Evolutionary conservation across 1,139 yeast species (phyloP).

Genomic region (Komagataea norvegica): DNA sequence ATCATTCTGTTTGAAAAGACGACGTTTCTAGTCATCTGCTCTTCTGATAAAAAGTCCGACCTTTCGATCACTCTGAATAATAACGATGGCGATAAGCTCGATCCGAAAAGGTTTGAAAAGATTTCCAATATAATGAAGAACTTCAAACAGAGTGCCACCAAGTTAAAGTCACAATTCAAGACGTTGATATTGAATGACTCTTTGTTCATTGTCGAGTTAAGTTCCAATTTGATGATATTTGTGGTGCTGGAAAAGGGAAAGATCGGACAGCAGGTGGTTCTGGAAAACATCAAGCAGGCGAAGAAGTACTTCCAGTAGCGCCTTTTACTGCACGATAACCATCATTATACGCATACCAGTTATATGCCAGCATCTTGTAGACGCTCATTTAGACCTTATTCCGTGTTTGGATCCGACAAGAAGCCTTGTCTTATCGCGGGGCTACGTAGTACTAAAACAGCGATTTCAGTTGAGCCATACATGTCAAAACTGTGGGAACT

Average conservation of each 20-base stretch:
- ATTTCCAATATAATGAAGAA: slow-evolving; percentile 92
- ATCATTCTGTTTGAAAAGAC: slow-evolving; percentile 90
- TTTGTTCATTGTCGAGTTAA: slow-evolving; percentile 41
- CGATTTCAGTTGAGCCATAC: no score
- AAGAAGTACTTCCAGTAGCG: slow-evolving; percentile 32
- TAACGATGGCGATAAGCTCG: slow-evolving; percentile 31
- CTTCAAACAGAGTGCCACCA: slow-evolving; percentile 87
- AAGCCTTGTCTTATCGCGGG: no score
- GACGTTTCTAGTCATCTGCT: slow-evolving; percentile 81
- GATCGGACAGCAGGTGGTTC: slow-evolving; percentile 25
- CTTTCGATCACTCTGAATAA: slow-evolving; percentile 3
- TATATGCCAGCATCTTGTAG: no score
- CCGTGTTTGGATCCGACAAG: no score
- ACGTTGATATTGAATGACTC: slow-evolving; percentile 73
- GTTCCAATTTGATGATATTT: slow-evolving; percentile 38
- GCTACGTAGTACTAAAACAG: no score
- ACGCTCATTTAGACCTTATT: no score
- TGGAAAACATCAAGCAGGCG: slow-evolving; percentile 36
- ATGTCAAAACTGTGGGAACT: no score
- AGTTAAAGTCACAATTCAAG: slow-evolving; percentile 78
- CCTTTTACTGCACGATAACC: no score
- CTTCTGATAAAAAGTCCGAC: slow-evolving; percentile 48
- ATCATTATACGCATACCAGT: no score
- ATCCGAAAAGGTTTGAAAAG: slow-evolving; percentile 91
- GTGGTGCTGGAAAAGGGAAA: slow-evolving; percentile 29